Base-by-base conservation (phyloP, 2,329 filamentous ascomycete species). In the Escovopsis weberi region DNA sequence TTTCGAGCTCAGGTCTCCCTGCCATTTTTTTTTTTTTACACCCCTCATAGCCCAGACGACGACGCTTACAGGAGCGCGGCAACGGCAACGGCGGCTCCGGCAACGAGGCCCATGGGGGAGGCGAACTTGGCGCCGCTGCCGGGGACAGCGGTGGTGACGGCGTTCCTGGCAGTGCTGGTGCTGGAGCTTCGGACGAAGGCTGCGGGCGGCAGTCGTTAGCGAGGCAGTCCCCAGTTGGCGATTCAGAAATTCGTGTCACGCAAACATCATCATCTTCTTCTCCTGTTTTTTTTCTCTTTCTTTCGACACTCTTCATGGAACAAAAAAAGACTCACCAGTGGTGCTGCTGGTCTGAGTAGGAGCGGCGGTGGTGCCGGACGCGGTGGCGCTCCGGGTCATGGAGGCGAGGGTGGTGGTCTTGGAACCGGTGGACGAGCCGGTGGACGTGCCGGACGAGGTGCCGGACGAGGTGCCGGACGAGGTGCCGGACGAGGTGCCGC, bases 11-110 rank as follows among this genome's bases (percentile, higher is more conserved):
- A 30, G 28, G 28, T 30, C 6, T 30, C 28, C 28, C 28, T 10
- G 6, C 6, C 6, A 1, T 30, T 30, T 30, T 19, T 33, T 12
- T 8, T 30, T 19, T 33, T 12, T 8, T 33, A 33, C 28, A 11
- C 38, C 30, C 15, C 28, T 26, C 12, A 40, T 12, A 40, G 15
- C 15, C 15, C 15, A 15, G 15, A 18, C 23, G 5, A 12, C 8
- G 8, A 32, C 4, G 18, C 30, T 54, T 57, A 60, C 49, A 53
- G 53, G 35, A 63, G 47, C 51, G 54, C 58, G 43, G 53, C 58
- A 44, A 62, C 48, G 48, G 55, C 60, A 40, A 56, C 55, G 43
- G 56, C 50, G 43, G 53, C 60, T 48, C 55, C 60, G 15, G 54
- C 56, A 45, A 60, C 49, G 23, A 62, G 54, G 38, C 53, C 57